Conservation (phyloP, 805 yeast genomes). For the Candida patagonica region DNA sequence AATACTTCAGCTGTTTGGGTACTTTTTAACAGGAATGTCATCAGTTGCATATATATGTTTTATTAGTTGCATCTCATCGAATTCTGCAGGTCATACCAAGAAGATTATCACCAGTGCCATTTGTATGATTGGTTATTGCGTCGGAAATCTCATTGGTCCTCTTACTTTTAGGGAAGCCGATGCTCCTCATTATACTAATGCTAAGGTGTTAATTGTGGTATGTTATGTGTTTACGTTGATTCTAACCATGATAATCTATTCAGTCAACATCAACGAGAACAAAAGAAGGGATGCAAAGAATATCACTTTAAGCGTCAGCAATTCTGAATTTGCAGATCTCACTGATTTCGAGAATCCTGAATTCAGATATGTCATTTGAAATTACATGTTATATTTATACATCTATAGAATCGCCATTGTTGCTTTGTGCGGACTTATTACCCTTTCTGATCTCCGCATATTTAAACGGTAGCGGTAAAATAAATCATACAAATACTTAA, state of each 20-base stretch:
- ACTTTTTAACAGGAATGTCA: conserved; percentile 29
- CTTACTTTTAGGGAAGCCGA: conserved; percentile 51
- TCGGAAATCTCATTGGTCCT: conserved; percentile 66
- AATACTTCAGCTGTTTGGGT: conserved; percentile 34
- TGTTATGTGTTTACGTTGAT: conserved; percentile 36
- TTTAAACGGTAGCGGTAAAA: no score
- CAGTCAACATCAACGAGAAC: conserved; percentile 34
- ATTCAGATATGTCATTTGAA: conserved; percentile 20
- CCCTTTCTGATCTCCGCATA: no score
- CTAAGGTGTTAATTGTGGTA: conserved; percentile 45
- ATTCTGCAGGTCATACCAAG: conserved; percentile 71
- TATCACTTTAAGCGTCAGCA: conserved; percentile 19
- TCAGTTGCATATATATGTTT: conserved; percentile 29
- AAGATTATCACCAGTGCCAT: conserved; percentile 51
- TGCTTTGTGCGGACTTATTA: no score
- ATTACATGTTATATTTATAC: no score
- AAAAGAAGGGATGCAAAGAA: conserved; percentile 35
- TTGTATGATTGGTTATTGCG: conserved; percentile 54
- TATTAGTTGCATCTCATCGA: conserved; percentile 33
- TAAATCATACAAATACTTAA: no score
- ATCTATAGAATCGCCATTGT: no score
- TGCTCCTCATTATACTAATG: conserved; percentile 51
- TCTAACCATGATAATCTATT: conserved; percentile 29
- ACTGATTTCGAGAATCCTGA: conserved; percentile 47
- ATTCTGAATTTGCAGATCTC: conserved; percentile 30